Percentiles rank a stretch among this genome's conserved stretches.
phyloP scores from a whole-genome alignment of 2,329 filamentous ascomycete genomes.

The Westerdykella aurantiaca region DNA sequence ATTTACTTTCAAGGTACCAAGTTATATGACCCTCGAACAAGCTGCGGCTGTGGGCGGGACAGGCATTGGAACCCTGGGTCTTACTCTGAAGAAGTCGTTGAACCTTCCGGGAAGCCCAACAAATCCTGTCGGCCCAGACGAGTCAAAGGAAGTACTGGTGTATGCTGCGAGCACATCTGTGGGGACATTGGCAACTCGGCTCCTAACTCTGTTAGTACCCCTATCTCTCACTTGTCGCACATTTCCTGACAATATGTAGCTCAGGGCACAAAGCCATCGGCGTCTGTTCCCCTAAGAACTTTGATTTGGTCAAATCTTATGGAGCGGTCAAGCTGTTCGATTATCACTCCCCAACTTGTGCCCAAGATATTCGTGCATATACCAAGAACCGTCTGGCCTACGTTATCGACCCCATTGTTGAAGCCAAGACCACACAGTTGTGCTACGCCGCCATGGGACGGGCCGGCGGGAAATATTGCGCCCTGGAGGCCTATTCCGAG shows the following conservation, averaged over 20 bases:
- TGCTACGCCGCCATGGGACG: slow-evolving; percentile 17
- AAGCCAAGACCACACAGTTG: slow-evolving; percentile 7
- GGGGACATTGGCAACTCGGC: slow-evolving; percentile 1
- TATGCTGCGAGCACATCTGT: slow-evolving; percentile 3
- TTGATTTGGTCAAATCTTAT: slow-evolving; percentile 9
- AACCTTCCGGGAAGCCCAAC: slow-evolving; percentile 21
- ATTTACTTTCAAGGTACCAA: slow-evolving; percentile 37
- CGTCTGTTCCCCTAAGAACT: slow-evolving; percentile 12
- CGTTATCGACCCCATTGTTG: slow-evolving; percentile 44
- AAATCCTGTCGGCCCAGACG: not conserved
- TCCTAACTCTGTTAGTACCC: slow-evolving; percentile 34
- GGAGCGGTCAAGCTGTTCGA: slow-evolving; percentile 28
- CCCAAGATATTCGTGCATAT: slow-evolving; percentile 21
- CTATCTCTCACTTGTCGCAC: too few species aligned
- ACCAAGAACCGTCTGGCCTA: slow-evolving; percentile 38
- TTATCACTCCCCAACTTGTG: slow-evolving; percentile 27
- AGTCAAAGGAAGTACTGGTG: slow-evolving; percentile 34
- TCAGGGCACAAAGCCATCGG: slow-evolving; percentile 11
- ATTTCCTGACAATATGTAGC: slow-evolving; percentile 11
- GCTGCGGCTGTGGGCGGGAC: slow-evolving; percentile 37
- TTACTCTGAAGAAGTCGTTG: slow-evolving; percentile 39
- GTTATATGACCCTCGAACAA: slow-evolving; percentile 20
- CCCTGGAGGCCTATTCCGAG: slow-evolving; percentile 7
- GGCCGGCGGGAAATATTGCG: slow-evolving; percentile 12
- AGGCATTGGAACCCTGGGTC: slow-evolving; percentile 37